phyloP scores from a whole-genome alignment of 2,329 filamentous ascomycete genomes.

The Podosphaera aphanis region DNA sequence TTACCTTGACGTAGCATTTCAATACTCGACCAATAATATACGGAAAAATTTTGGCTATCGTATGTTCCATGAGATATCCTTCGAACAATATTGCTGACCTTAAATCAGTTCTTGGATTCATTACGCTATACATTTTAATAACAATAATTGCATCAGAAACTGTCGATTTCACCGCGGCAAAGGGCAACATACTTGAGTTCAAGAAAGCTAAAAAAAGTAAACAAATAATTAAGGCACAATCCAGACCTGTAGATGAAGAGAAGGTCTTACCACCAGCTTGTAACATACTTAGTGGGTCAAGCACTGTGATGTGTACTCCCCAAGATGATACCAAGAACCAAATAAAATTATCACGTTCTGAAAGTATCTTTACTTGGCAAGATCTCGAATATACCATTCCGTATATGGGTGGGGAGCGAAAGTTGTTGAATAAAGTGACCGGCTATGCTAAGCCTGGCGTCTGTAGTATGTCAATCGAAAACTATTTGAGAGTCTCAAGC shows the following conservation, averaged over 20 bases:
- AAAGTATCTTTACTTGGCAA: constrained; percentile 65
- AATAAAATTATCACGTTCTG: constrained; percentile 24
- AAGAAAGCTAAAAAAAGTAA: constrained; percentile 39
- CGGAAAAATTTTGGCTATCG: constrained; percentile 78
- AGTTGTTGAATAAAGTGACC: constrained; percentile 34
- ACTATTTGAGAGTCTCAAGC: neutral
- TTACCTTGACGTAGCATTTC: constrained; percentile 47
- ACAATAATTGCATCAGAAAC: constrained; percentile 25
- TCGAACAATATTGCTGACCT: constrained; percentile 48
- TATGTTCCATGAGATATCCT: constrained; percentile 32
- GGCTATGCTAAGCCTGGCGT: constrained; percentile 35
- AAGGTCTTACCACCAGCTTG: constrained; percentile 9
- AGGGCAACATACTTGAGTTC: constrained; percentile 61
- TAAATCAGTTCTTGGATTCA: constrained; percentile 55
- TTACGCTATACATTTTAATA: neutral
- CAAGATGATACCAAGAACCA: neutral
- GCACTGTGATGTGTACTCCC: neutral
- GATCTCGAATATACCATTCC: constrained; percentile 57
- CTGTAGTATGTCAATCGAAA: neutral
- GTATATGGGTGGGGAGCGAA: constrained; percentile 20
- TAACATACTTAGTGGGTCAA: neutral
- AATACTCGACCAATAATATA: constrained; percentile 40
- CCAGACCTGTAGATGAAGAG: constrained; percentile 19
- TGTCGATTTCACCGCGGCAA: constrained; percentile 55
- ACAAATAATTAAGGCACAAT: constrained; percentile 23